These are phyloP conservation scores for Terana coerulea DNA, from an alignment of 768 basidiomycete species.

Conservation along the genomic window DNA sequence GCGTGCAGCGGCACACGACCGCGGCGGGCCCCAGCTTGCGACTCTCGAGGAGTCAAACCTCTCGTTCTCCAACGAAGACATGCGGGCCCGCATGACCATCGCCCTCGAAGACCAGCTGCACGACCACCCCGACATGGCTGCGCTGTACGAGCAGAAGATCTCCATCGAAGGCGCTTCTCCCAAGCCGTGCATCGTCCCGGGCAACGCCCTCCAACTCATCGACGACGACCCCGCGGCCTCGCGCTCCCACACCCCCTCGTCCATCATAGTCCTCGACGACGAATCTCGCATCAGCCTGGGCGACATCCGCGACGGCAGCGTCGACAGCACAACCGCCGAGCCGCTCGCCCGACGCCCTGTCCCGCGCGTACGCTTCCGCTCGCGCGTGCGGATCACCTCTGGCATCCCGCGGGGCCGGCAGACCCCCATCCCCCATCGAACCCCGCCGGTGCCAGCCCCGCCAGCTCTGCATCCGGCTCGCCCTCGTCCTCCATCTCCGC, in stretches of 20 bases:
- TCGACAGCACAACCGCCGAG: constrained; percentile 9
- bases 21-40: constrained; percentile 2
- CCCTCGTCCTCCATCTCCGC: constrained; percentile 80
- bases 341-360: constrained; percentile 6
- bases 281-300: neutral
- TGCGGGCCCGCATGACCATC: constrained; percentile 15
- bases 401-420: constrained; percentile 51
- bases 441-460: constrained; percentile 39
- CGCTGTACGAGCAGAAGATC: constrained; percentile 22
- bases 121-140: constrained; percentile 13
- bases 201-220: constrained; percentile 32
- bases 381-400: constrained; percentile 74
- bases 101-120: constrained; percentile 17
- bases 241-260: constrained; percentile 22
- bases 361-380: constrained; percentile 59
- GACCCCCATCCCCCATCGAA: constrained; percentile 4
- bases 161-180: constrained; percentile 24
- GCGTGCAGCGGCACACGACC: constrained; percentile 3
- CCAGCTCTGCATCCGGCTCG: constrained; percentile 57
- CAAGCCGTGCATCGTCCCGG: constrained; percentile 30
- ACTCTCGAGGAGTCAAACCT: constrained; percentile 7
- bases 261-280: constrained; percentile 20
- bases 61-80: constrained; percentile 5
- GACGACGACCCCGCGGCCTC: constrained; percentile 27
- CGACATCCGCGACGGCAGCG: constrained; percentile 1